Percentiles rank a stretch among this genome's conserved stretches.
Conservation (phyloP, 2,329 filamentous ascomycete species). For the Cercospora citrullina region DNA sequence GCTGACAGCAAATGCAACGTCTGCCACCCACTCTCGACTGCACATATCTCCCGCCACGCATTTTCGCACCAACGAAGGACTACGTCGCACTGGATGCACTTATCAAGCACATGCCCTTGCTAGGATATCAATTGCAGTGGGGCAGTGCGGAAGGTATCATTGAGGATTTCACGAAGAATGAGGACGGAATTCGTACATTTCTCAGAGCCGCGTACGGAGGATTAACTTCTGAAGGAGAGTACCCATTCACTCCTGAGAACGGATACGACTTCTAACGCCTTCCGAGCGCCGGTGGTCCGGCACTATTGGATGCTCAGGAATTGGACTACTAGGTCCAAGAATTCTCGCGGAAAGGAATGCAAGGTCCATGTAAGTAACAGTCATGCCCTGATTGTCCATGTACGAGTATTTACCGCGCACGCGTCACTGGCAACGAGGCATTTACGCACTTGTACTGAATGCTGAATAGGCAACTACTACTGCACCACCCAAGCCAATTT, state of each 20-base stretch:
- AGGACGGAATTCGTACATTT: not conserved
- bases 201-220: not conserved
- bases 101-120: not conserved
- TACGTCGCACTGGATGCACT: not conserved
- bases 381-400: no score
- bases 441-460: not conserved
- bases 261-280: not conserved
- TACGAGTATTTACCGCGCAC: no score
- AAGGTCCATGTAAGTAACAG: not conserved
- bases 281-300: not conserved
- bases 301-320: not conserved
- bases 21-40: no score
- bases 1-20: not conserved
- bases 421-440: no score
- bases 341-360: not conserved
- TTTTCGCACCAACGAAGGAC: not conserved
- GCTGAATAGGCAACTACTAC: not conserved
- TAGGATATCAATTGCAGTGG: not conserved
- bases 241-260: not conserved
- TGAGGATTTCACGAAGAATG: not conserved
- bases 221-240: not conserved
- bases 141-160: not conserved
- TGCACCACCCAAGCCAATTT: not conserved
- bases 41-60: not conserved
- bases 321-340: not conserved